These are phyloP conservation scores for Leishmania gerbilli DNA, from an alignment of 208 protist species.

Conservation along the genomic window DNA sequence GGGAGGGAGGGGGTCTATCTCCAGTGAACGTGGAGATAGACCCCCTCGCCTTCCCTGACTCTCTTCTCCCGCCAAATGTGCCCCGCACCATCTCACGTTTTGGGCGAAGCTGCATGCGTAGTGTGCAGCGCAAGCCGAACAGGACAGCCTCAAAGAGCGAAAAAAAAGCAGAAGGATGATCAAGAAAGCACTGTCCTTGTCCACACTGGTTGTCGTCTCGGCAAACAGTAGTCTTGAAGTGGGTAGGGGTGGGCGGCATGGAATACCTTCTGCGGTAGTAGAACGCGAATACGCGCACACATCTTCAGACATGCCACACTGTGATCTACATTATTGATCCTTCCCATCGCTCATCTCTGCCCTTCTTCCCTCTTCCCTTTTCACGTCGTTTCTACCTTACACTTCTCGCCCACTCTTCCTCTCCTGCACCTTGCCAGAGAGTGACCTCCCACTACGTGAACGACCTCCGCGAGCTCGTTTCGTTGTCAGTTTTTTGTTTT, in stretches of 20 bases:
- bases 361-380: neutral
- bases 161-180: neutral
- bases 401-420: neutral
- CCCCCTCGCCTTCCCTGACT: neutral
- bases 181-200: too few species aligned
- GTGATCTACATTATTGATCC: neutral
- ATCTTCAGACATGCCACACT: neutral
- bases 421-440: neutral
- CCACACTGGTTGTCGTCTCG: neutral
- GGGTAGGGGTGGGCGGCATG: neutral
- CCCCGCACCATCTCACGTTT: neutral
- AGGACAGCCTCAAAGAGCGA: neutral
- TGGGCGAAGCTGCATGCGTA: neutral
- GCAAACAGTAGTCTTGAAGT: neutral
- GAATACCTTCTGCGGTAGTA: neutral
- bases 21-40: neutral
- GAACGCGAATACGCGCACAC: neutral
- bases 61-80: neutral
- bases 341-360: neutral
- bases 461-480: neutral
- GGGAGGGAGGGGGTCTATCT: neutral
- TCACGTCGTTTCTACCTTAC: too few species aligned
- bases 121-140: neutral
- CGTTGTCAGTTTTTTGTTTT: neutral
- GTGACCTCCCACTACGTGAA: neutral